A percentile compares a stretch with the other conserved stretches of the same genome.
Conservation (phyloP, 164 flowering plant species). For the Liriodendron chinense region DNA sequence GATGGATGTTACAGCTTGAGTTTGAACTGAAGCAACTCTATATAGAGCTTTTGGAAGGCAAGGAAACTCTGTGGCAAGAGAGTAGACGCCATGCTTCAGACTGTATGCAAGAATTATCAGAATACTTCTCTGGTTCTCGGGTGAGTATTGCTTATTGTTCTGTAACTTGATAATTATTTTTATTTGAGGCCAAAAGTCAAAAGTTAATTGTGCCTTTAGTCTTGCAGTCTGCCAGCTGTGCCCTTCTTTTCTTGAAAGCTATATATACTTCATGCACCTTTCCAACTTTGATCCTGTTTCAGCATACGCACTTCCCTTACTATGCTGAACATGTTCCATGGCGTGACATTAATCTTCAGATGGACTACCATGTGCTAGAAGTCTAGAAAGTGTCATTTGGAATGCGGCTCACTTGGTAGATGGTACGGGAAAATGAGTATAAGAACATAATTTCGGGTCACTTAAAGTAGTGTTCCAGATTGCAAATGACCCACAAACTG, state of each 20-base stretch:
- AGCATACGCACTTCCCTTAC: neutral
- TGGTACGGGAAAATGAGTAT: too few relatives aligned
- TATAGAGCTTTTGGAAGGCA: slow-evolving; percentile 21
- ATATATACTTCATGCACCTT: neutral
- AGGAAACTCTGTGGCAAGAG: slow-evolving; percentile 20
- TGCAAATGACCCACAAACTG: too few relatives aligned
- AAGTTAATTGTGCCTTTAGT: neutral
- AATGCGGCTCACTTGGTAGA: too few relatives aligned
- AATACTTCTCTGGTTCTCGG: slow-evolving; percentile 15
- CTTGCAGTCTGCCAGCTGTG: neutral
- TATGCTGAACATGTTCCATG: neutral
- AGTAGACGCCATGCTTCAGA: slow-evolving; percentile 17
- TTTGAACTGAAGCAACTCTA: slow-evolving; percentile 22
- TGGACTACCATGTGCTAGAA: too few relatives aligned
- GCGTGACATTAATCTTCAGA: neutral
- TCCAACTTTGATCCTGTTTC: neutral
- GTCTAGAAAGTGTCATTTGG: too few relatives aligned
- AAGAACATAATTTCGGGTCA: too few relatives aligned
- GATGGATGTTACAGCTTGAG: slow-evolving; percentile 23
- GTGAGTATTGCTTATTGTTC: slow-evolving; percentile 6
- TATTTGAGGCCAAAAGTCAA: neutral
- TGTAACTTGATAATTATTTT: neutral
- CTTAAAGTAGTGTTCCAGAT: too few relatives aligned
- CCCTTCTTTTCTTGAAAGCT: neutral
- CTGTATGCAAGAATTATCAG: slow-evolving; percentile 16